Conservation (phyloP, 371 early-diverging fungal species). For the Basidiobolus meristosporus region DNA sequence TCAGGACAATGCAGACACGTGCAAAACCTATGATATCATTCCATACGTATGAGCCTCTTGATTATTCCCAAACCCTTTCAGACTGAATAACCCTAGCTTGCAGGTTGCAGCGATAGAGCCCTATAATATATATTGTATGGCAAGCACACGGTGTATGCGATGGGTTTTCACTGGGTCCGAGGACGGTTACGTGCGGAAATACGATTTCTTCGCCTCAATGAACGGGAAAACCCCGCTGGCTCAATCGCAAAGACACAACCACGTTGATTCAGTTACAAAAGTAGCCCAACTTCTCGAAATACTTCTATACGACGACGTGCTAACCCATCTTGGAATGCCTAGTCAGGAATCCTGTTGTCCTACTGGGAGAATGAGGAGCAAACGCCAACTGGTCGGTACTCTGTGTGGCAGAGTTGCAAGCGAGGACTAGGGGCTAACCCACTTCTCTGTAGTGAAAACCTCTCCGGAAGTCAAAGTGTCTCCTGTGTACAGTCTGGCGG, state of each 20-base stretch:
- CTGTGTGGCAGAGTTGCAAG: slow-evolving; percentile 37
- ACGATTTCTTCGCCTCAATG: slow-evolving; percentile 74
- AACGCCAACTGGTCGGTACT: too few species aligned
- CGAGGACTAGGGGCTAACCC: not conserved
- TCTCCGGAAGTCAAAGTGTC: too few species aligned
- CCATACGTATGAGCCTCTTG: too few species aligned
- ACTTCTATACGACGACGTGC: slow-evolving; percentile 2
- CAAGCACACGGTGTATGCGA: slow-evolving; percentile 21
- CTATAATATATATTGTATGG: not conserved
- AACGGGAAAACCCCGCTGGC: slow-evolving; percentile 70
- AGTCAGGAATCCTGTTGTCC: slow-evolving; percentile 63
- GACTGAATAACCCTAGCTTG: too few species aligned
- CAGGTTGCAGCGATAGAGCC: too few species aligned
- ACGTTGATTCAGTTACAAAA: slow-evolving; percentile 70
- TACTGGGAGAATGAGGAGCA: slow-evolving; percentile 94
- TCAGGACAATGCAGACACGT: too few species aligned
- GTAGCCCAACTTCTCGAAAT: slow-evolving; percentile 11
- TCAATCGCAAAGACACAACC: slow-evolving; percentile 61
- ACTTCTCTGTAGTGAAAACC: too few species aligned
- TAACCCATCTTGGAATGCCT: slow-evolving; percentile 8
- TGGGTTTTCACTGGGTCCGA: slow-evolving; percentile 89
- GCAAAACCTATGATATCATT: too few species aligned
- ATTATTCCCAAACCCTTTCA: too few species aligned
- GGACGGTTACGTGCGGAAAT: slow-evolving; percentile 85
- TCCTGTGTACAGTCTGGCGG: slow-evolving; percentile 75